A percentile compares a stretch with the other conserved stretches of the same genome.
Evolutionary conservation across 108 stramenopile species (phyloP).

Genomic region (Bacterosira constricta): DNA sequence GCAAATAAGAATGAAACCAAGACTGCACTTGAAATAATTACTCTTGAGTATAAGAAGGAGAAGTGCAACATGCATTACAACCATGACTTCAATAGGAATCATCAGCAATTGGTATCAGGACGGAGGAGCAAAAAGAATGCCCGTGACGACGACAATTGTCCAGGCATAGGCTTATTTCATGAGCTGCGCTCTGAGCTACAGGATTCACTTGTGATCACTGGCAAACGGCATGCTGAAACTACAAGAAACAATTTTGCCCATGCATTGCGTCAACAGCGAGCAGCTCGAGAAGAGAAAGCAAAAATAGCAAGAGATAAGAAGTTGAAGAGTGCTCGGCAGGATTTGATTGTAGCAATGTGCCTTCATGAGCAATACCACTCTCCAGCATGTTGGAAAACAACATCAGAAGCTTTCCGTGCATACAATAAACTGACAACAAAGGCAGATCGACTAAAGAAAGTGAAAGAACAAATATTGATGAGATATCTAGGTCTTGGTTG

Average conservation of each 20-base stretch:
- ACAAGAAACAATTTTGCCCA: background rate
- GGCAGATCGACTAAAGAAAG: no score
- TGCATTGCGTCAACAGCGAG: background rate
- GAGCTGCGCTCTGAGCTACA: background rate
- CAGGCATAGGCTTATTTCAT: background rate
- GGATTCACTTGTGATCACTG: background rate
- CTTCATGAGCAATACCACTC: slow-evolving; percentile 16
- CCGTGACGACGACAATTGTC: background rate
- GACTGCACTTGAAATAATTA: no score
- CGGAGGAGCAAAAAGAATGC: background rate
- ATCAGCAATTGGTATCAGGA: background rate
- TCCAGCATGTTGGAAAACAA: slow-evolving; percentile 19
- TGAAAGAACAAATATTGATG: slow-evolving; percentile 1
- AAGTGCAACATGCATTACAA: no score
- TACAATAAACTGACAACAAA: background rate
- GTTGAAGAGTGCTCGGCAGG: background rate
- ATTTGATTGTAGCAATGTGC: no score
- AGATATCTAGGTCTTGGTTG: background rate
- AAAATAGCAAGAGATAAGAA: slow-evolving; percentile 3
- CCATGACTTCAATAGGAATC: background rate
- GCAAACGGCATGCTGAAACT: background rate
- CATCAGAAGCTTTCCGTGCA: background rate
- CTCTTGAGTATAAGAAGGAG: no score
- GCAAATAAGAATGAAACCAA: no score
- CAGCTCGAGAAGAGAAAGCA: background rate